phyloP scores from a whole-genome alignment of 2,329 filamentous ascomycete genomes.

The Calonectria hawksworthii region DNA sequence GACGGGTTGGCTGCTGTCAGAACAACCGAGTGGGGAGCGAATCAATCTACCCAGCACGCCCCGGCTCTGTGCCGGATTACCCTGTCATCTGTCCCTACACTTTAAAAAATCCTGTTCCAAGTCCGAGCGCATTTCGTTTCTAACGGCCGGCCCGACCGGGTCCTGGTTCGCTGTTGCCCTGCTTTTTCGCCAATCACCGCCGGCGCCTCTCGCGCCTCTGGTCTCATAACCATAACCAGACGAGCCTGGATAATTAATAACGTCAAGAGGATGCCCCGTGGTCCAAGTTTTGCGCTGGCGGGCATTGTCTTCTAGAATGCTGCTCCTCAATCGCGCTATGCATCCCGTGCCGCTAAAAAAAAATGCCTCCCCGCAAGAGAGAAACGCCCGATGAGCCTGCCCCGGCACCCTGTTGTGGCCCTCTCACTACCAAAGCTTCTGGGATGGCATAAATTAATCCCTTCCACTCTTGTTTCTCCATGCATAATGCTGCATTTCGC shows the following conservation, averaged over 20 bases:
- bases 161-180: background rate
- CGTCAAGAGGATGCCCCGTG: background rate
- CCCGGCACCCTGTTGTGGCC: background rate
- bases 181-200: constrained; percentile 2
- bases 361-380: background rate
- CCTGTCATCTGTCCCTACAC: constrained; percentile 5
- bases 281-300: background rate
- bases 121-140: constrained; percentile 9
- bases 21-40: constrained; percentile 11
- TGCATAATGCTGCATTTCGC: constrained; percentile 1
- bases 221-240: background rate
- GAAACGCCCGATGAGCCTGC: background rate
- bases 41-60: constrained; percentile 3
- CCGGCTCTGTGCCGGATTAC: constrained; percentile 9
- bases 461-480: background rate
- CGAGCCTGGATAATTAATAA: background rate
- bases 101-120: constrained; percentile 4
- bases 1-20: background rate
- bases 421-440: background rate
- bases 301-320: constrained; percentile 7
- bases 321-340: background rate
- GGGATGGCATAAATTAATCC: constrained; percentile 10
- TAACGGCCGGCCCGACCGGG: background rate
- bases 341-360: constrained; percentile 5
- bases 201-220: background rate